A percentile compares a stretch with the other conserved stretches of the same genome.
Conservation (phyloP, 73 alveolate species). For the Symbiodinium natans region DNA sequence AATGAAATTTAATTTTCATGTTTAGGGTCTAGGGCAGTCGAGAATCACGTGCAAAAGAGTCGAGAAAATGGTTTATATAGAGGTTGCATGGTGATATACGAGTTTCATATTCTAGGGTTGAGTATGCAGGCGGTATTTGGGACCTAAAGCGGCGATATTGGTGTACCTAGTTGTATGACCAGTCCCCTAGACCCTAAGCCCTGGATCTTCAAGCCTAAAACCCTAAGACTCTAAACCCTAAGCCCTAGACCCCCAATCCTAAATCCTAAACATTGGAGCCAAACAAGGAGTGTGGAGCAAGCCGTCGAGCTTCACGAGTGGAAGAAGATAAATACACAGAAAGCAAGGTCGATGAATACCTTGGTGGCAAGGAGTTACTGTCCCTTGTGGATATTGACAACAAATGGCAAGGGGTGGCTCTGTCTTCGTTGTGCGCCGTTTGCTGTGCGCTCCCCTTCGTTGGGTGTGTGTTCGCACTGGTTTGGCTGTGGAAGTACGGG, state of each 20-base stretch:
- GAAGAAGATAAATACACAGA: background rate
- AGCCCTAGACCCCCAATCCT: background rate
- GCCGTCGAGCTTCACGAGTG: background rate
- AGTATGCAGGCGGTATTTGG: background rate
- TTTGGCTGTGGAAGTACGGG: constrained; percentile 1
- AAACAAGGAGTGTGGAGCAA: background rate
- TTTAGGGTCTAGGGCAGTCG: background rate
- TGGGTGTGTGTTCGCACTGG: background rate
- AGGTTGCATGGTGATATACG: background rate
- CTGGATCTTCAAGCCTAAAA: background rate
- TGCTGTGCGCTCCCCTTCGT: constrained; percentile 21
- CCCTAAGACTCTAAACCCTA: background rate
- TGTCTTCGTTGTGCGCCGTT: constrained; percentile 3
- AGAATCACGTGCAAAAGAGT: background rate
- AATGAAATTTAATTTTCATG: background rate
- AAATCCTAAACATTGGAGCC: background rate
- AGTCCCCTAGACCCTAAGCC: background rate
- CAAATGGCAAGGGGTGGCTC: background rate
- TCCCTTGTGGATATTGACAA: background rate
- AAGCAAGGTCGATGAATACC: background rate
- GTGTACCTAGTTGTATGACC: background rate
- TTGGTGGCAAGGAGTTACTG: background rate
- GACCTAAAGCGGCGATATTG: background rate
- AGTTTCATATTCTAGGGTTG: background rate
- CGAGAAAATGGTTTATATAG: background rate